Evolutionary conservation across 1,284 basidiomycete genomes (phyloP).

Genomic region (Ustilago loliicola): DNA sequence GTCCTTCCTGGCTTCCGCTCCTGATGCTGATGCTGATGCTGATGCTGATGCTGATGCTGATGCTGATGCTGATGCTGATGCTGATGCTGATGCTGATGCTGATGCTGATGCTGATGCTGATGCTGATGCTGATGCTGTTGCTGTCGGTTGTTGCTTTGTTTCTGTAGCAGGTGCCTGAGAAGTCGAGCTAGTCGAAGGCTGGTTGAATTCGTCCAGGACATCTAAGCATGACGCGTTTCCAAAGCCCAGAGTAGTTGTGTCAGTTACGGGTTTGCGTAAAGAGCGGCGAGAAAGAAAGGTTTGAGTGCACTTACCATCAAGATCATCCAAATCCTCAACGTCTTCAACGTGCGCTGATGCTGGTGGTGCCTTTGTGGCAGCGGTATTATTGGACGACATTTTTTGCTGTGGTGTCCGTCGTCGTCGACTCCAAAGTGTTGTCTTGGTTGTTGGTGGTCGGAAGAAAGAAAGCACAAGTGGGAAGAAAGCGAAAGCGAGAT

Average conservation of each 20-base stretch:
- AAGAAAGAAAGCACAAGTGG: not conserved
- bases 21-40: not conserved
- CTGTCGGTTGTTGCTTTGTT: conserved; percentile 57
- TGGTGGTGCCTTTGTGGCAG: conserved; percentile 26
- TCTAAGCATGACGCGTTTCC: not conserved
- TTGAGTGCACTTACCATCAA: conserved; percentile 61
- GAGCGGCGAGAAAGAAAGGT: not conserved
- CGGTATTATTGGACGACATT: conserved; percentile 21
- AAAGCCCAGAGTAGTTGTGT: not conserved
- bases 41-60: not conserved
- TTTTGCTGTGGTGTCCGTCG: not conserved
- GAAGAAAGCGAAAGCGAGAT: not conserved
- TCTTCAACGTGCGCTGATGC: conserved; percentile 39
- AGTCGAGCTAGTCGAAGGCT: conserved; percentile 34
- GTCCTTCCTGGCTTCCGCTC: not conserved
- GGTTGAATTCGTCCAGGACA: conserved; percentile 72
- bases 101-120: not conserved
- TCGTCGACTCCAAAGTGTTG: not conserved
- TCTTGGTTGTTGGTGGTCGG: not conserved
- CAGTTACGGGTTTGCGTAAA: not conserved
- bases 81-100: not conserved
- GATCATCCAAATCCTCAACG: conserved; percentile 66
- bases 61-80: not conserved
- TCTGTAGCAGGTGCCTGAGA: conserved; percentile 53
- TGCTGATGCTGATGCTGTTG: not conserved